Percentiles rank a stretch among this genome's conserved stretches.
These are phyloP conservation scores for Melastoma malabathricum DNA, from an alignment of 345 rosid genomes.

Conservation along the genomic window DNA sequence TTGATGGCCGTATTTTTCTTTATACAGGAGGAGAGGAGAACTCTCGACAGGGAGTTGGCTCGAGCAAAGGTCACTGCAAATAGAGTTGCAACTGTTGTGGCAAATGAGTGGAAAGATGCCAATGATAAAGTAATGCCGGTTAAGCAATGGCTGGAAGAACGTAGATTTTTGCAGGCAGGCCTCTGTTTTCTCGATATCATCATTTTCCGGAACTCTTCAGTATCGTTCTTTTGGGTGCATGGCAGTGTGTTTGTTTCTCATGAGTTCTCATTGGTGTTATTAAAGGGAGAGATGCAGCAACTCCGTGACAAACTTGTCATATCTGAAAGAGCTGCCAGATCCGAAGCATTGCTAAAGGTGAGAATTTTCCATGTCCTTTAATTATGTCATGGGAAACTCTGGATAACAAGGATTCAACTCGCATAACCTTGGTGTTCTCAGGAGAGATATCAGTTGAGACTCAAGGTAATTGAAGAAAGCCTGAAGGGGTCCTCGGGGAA, in stretches of 20 bases:
- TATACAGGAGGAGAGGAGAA: constrained; percentile 79
- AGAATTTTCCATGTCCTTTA: constrained; percentile 4
- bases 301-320: constrained; percentile 81
- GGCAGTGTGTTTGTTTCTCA: too few species aligned
- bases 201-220: too few species aligned
- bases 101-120: constrained; percentile 96
- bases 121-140: constrained; percentile 99
- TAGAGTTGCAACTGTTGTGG: constrained; percentile 94
- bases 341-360: constrained; percentile 95
- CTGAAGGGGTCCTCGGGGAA: constrained; percentile 59
- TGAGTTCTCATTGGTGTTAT: too few species aligned
- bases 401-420: too few species aligned
- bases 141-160: constrained; percentile 96
- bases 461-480: constrained; percentile 80
- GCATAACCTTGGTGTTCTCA: constrained; percentile 12
- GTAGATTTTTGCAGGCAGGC: constrained; percentile 83
- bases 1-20: not conserved
- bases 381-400: not conserved
- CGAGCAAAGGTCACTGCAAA: constrained; percentile 97
- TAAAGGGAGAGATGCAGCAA: constrained; percentile 97
- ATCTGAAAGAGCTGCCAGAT: constrained; percentile 79
- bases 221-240: too few species aligned
- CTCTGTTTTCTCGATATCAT: too few species aligned
- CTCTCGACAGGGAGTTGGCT: constrained; percentile 88
- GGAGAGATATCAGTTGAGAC: constrained; percentile 86